These are phyloP conservation scores for Salix dunnii DNA, from an alignment of 345 rosid genomes.

Conservation along the genomic window DNA sequence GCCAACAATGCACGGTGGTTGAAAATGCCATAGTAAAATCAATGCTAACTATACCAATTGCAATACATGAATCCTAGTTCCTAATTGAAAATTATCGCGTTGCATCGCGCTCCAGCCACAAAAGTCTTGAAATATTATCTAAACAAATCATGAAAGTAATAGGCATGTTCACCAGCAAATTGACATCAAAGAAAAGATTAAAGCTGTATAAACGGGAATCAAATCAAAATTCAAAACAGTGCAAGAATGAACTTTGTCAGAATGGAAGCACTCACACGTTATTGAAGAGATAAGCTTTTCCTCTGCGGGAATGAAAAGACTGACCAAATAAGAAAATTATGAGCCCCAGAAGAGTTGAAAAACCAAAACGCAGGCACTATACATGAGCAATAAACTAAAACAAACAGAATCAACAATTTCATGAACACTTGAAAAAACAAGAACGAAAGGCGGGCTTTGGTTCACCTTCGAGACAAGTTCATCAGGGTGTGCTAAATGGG, in stretches of 20 bases:
- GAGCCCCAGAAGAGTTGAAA: too few relatives aligned
- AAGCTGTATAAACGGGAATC: background rate
- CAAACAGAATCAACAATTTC: background rate
- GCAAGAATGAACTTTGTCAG: background rate
- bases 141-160: background rate
- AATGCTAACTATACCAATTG: background rate
- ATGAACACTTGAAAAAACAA: background rate
- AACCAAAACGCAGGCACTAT: background rate
- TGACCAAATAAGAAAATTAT: constrained; percentile 21
- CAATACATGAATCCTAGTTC: background rate
- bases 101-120: background rate
- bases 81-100: background rate
- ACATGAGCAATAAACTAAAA: background rate
- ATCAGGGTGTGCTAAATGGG: constrained; percentile 73
- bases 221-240: constrained; percentile 5
- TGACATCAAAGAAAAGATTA: background rate
- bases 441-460: background rate
- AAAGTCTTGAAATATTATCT: background rate
- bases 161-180: background rate
- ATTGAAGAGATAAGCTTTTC: constrained; percentile 83
- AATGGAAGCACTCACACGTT: constrained; percentile 49
- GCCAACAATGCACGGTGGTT: background rate
- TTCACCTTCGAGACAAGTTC: constrained; percentile 69
- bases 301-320: constrained; percentile 68
- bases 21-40: background rate